Percentiles rank a stretch among this genome's conserved stretches.
Evolutionary conservation across 129 eudicot genomes (phyloP).

Genomic region (Deinandra increscens): DNA sequence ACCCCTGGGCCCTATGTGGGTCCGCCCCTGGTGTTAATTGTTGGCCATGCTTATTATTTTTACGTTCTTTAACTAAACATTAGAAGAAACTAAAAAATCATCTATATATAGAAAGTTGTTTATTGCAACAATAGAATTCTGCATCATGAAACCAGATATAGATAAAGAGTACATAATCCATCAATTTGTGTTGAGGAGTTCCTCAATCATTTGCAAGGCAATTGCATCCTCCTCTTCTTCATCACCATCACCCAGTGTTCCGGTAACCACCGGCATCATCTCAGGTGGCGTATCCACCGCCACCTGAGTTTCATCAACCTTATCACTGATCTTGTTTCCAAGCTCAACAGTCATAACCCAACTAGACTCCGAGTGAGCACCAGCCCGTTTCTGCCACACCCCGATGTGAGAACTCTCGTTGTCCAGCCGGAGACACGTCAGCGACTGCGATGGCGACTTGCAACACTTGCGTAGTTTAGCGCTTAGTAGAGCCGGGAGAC

Average conservation of each 20-base stretch:
- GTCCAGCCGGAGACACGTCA: conserved; percentile 90
- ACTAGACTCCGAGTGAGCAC: conserved; percentile 58
- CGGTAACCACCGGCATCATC: conserved; percentile 3
- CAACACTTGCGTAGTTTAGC: conserved; percentile 72
- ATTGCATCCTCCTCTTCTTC: conserved; percentile 89
- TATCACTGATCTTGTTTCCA: conserved; percentile 43
- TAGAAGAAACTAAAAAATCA: neutral
- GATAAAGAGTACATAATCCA: neutral
- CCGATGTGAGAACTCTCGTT: conserved; percentile 86
- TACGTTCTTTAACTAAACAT: neutral
- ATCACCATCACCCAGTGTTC: conserved; percentile 39
- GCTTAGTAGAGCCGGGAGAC: conserved; percentile 60
- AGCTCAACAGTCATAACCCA: conserved; percentile 98
- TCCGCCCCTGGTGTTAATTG: neutral
- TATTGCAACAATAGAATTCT: conserved; percentile 21
- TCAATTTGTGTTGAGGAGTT: conserved; percentile 66
- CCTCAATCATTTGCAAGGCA: conserved; percentile 97
- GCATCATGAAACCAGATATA: conserved; percentile 13
- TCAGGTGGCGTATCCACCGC: conserved; percentile 22
- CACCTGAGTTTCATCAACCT: conserved; percentile 14
- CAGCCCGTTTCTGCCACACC: conserved; percentile 91
- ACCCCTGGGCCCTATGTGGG: no score
- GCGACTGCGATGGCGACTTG: conserved; percentile 78
- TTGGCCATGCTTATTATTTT: neutral
- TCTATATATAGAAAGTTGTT: neutral